Evolutionary conservation across 345 rosid genomes (phyloP).

Genomic region (Litchi chinensis): DNA sequence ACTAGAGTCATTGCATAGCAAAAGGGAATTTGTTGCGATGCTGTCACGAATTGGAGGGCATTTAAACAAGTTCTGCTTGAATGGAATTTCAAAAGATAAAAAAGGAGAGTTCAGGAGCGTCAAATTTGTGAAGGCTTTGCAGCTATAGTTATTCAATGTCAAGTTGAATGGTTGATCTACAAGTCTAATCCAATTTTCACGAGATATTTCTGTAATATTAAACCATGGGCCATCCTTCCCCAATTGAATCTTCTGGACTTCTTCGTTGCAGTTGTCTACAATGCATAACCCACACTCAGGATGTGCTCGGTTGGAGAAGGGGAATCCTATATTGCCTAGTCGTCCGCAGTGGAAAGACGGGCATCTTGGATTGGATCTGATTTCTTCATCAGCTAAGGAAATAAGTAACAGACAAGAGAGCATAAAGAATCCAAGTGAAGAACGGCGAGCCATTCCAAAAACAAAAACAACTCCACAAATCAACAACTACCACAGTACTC

Average conservation of each 20-base stretch:
- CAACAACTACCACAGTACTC: too few species aligned
- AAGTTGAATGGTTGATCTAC: constrained; percentile 9
- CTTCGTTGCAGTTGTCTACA: constrained; percentile 28
- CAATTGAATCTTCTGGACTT: constrained; percentile 33
- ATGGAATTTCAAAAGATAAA: constrained; percentile 14
- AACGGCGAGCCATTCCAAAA: too few species aligned
- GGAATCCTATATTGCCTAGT: constrained; percentile 21
- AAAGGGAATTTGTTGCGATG: too few species aligned
- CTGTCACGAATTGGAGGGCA: constrained; percentile 28
- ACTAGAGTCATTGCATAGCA: not conserved
- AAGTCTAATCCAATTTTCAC: constrained; percentile 31
- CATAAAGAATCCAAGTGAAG: too few species aligned
- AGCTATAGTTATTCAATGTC: too few species aligned
- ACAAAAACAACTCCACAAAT: too few species aligned
- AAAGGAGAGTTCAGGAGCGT: constrained; percentile 36
- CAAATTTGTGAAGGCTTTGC: too few species aligned
- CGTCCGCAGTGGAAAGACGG: constrained; percentile 23
- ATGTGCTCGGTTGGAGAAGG: constrained; percentile 10
- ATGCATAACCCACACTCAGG: constrained; percentile 34
- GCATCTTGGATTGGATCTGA: constrained; percentile 5
- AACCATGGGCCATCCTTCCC: constrained; percentile 28
- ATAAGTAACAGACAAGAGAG: too few species aligned
- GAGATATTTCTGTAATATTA: constrained; percentile 26
- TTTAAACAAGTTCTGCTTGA: constrained; percentile 12
- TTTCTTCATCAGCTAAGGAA: not conserved